phyloP scores from a whole-genome alignment of 2,329 filamentous ascomycete genomes.

The Diplodia seriata region DNA sequence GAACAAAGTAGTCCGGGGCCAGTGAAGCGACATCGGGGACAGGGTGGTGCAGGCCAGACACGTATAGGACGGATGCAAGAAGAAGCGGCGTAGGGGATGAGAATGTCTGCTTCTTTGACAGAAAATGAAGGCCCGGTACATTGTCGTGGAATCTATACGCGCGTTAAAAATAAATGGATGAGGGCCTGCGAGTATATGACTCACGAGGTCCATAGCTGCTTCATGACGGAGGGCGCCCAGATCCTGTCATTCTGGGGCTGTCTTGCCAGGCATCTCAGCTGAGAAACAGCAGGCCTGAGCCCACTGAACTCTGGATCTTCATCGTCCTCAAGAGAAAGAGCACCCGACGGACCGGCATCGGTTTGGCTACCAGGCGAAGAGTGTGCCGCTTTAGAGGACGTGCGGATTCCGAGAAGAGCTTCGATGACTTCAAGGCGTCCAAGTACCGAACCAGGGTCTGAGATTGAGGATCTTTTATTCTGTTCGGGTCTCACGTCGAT shows the following conservation, averaged over 20 bases:
- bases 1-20: slow-evolving; percentile 50
- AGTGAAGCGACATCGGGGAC: slow-evolving; percentile 46
- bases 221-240: slow-evolving; percentile 46
- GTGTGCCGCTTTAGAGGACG: slow-evolving; percentile 16
- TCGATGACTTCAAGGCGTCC: slow-evolving; percentile 34
- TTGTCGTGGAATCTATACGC: slow-evolving; percentile 52
- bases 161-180: background rate
- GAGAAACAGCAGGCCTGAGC: slow-evolving; percentile 43
- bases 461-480: slow-evolving; percentile 11
- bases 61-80: slow-evolving; percentile 54
- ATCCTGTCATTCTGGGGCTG: slow-evolving; percentile 39
- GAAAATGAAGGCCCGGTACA: slow-evolving; percentile 55
- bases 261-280: slow-evolving; percentile 40
- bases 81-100: slow-evolving; percentile 53
- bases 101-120: slow-evolving; percentile 53
- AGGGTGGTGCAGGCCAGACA: slow-evolving; percentile 47
- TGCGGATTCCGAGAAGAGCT: slow-evolving; percentile 35
- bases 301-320: slow-evolving; percentile 37
- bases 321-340: slow-evolving; percentile 34
- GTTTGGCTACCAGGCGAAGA: slow-evolving; percentile 26
- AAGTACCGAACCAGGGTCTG: slow-evolving; percentile 30
- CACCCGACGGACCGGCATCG: slow-evolving; percentile 34
- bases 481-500: slow-evolving; percentile 18
- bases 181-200: slow-evolving; percentile 6
- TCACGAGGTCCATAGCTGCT: slow-evolving; percentile 48